These are phyloP conservation scores for Syncephalastrum racemosum DNA, from an alignment of 371 early-diverging fungal species.

Conservation along the genomic window DNA sequence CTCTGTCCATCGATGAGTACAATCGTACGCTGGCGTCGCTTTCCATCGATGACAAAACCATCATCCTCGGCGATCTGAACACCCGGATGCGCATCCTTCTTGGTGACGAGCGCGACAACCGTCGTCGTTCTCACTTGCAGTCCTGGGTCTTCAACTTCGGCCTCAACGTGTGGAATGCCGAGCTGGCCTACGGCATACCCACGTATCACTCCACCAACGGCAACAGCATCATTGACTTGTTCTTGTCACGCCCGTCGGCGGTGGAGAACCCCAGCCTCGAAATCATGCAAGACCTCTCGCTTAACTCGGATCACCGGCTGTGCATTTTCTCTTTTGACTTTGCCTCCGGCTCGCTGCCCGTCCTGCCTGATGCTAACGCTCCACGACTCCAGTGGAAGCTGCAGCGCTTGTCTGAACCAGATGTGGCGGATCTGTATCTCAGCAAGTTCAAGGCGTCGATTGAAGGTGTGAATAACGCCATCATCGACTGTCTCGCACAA, in stretches of 20 bases:
- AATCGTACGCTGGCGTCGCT: not conserved
- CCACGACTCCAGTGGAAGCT: slow-evolving; percentile 7
- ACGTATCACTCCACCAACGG: slow-evolving; percentile 1
- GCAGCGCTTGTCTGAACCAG: slow-evolving; percentile 3
- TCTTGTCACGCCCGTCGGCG: not conserved
- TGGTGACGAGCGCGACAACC: not conserved
- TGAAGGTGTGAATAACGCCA: too few relatives aligned
- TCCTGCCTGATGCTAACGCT: too few relatives aligned
- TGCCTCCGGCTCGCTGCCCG: too few relatives aligned
- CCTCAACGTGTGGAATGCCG: slow-evolving; percentile 3
- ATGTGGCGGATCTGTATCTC: slow-evolving; percentile 3
- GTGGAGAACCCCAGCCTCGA: too few relatives aligned
- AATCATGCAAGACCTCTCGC: too few relatives aligned
- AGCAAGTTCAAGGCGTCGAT: not conserved
- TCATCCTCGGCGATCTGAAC: slow-evolving; percentile 4
- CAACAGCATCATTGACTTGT: slow-evolving; percentile 9
- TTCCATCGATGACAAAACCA: not conserved
- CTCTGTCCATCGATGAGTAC: not conserved
- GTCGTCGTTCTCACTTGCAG: not conserved
- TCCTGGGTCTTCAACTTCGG: not conserved
- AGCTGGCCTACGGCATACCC: not conserved
- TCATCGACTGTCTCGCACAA: too few relatives aligned
- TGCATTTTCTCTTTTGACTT: too few relatives aligned
- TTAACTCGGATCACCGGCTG: too few relatives aligned
- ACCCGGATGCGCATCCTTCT: not conserved